A percentile compares a stretch with the other conserved stretches of the same genome.
Conservation (phyloP, 768 basidiomycete genomes). For the Lentinula boryana region DNA sequence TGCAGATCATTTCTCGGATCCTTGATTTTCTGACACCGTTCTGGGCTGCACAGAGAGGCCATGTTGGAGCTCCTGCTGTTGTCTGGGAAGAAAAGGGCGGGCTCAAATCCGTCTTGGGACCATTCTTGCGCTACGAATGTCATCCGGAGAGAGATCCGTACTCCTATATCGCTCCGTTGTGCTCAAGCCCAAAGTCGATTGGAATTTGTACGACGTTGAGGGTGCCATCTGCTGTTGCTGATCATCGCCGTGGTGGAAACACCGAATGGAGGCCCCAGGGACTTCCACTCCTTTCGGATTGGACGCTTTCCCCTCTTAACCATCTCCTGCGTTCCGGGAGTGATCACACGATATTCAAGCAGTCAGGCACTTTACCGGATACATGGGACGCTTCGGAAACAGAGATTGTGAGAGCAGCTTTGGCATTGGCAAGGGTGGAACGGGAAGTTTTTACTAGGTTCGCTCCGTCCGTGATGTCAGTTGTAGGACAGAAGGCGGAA, state of each 20-base stretch:
- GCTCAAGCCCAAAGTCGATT: slow-evolving; percentile 50
- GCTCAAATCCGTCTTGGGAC: slow-evolving; percentile 38
- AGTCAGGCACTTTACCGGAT: slow-evolving; percentile 38
- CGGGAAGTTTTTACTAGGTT: slow-evolving; percentile 37
- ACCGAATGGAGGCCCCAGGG: slow-evolving; percentile 21
- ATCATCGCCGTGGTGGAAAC: slow-evolving; percentile 6
- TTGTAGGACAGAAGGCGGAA: slow-evolving; percentile 34
- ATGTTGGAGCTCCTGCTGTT: slow-evolving; percentile 21
- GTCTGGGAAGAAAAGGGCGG: slow-evolving; percentile 47
- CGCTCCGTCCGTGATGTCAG: slow-evolving; percentile 8
- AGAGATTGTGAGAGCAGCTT: slow-evolving; percentile 64
- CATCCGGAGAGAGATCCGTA: slow-evolving; percentile 20
- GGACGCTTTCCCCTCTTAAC: slow-evolving; percentile 64
- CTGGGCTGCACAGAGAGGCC: slow-evolving; percentile 34
- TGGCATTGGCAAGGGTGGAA: slow-evolving; percentile 52
- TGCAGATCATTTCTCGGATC: slow-evolving; percentile 35
- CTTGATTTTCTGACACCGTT: slow-evolving; percentile 27
- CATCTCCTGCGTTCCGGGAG: slow-evolving; percentile 75
- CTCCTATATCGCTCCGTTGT: slow-evolving; percentile 40
- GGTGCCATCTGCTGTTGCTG: slow-evolving; percentile 18
- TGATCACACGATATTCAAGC: slow-evolving; percentile 61
- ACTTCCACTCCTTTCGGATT: slow-evolving; percentile 52
- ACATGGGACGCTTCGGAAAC: slow-evolving; percentile 78
- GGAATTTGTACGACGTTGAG: slow-evolving; percentile 49
- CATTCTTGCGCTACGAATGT: slow-evolving; percentile 52